A percentile compares a stretch with the other conserved stretches of the same genome.
Conservation (phyloP, 2,329 filamentous ascomycete genomes). For the Penicillium paneum region DNA sequence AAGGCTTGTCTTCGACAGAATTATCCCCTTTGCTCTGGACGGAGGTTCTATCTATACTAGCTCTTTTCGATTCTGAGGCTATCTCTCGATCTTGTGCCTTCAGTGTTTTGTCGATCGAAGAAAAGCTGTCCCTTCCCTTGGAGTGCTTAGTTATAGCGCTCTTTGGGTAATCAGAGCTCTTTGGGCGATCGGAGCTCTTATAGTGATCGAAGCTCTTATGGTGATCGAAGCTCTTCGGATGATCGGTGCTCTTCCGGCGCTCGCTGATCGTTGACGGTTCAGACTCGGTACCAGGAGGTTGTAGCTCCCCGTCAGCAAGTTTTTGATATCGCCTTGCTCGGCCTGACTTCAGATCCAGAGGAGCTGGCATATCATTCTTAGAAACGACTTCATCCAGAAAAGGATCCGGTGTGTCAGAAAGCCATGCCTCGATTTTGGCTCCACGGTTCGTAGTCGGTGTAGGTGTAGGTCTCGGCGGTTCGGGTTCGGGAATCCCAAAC, state of each 20-base stretch:
- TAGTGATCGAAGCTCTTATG: conserved; percentile 3
- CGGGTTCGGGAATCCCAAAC: conserved; percentile 41
- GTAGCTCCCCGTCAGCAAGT: conserved; percentile 22
- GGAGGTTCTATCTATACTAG: conserved; percentile 18
- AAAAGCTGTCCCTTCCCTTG: conserved; percentile 18
- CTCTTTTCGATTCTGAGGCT: conserved; percentile 16
- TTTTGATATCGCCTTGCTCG: conserved; percentile 31
- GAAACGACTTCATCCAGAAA: conserved; percentile 46
- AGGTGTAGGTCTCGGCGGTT: conserved; percentile 41
- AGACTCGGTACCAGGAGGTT: conserved; percentile 14
- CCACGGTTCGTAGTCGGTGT: conserved; percentile 40
- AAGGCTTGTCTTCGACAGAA: conserved; percentile 11
- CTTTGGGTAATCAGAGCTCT: conserved; percentile 20
- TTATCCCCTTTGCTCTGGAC: conserved; percentile 16
- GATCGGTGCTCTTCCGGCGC: conserved; percentile 10
- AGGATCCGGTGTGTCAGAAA: conserved; percentile 55
- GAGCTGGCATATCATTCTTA: conserved; percentile 40
- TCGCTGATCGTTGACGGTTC: conserved; percentile 27
- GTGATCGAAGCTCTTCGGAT: conserved; percentile 17
- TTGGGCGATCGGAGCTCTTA: conserved; percentile 14
- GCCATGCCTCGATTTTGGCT: conserved; percentile 61
- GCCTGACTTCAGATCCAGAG: conserved; percentile 41
- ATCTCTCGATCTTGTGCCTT: conserved; percentile 10
- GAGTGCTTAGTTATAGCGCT: conserved; percentile 23
- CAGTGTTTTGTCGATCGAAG: conserved; percentile 12